Evolutionary conservation across 139 green algal genomes (phyloP).

Genomic region (Coelastrella sp.): DNA sequence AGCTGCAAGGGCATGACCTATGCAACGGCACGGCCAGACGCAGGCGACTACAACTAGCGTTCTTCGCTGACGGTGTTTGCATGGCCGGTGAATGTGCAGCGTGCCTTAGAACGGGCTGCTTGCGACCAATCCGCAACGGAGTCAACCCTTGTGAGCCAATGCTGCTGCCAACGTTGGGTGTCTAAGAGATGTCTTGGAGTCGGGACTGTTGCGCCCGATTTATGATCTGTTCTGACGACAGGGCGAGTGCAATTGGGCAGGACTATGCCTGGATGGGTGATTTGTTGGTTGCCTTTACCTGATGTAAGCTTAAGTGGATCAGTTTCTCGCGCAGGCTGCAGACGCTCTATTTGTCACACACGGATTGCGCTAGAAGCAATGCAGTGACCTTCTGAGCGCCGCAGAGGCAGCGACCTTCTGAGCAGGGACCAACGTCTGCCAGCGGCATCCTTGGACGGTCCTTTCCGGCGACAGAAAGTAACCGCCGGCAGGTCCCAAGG

Average conservation of each 20-base stretch:
- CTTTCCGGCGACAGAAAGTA: not conserved
- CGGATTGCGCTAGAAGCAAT: not conserved
- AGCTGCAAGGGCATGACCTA: no score
- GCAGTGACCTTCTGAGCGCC: not conserved
- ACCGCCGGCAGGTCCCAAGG: conserved; percentile 1
- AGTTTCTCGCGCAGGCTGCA: no score
- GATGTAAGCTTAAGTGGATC: no score
- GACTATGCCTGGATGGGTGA: no score
- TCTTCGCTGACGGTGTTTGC: no score
- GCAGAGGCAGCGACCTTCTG: not conserved
- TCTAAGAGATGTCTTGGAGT: not conserved
- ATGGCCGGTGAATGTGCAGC: no score
- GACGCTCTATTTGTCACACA: no score
- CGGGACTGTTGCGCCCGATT: not conserved
- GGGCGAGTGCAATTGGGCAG: not conserved
- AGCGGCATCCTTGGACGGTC: not conserved
- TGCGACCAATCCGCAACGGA: not conserved
- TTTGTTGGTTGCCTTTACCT: no score
- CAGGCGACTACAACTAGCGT: no score
- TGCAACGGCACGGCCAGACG: no score
- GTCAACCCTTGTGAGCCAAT: not conserved
- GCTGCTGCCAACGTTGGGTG: not conserved
- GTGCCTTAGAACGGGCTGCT: no score
- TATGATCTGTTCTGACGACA: not conserved
- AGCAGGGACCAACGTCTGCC: not conserved